phyloP scores from a whole-genome alignment of 768 basidiomycete genomes.

The Sarcodon sp. region DNA sequence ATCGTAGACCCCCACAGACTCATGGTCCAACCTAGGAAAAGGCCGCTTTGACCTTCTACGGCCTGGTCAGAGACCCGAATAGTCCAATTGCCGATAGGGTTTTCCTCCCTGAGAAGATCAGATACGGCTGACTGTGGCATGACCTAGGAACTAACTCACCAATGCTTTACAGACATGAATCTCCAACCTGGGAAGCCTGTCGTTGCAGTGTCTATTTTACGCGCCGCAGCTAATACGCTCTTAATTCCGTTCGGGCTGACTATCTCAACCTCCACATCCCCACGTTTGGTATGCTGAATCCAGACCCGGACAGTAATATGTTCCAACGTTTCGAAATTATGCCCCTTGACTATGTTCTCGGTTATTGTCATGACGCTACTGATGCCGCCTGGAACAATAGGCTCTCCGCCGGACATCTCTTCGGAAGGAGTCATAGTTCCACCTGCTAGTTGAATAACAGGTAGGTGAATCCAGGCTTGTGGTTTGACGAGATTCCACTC shows the following conservation, averaged over 20 bases:
- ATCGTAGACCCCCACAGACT: constrained; percentile 83
- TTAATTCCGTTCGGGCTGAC: constrained; percentile 74
- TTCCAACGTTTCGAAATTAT: constrained; percentile 83
- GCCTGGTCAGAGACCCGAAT: constrained; percentile 75
- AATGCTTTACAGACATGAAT: constrained; percentile 98
- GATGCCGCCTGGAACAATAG: constrained; percentile 56
- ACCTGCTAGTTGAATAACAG: constrained; percentile 51
- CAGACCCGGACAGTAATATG: constrained; percentile 89
- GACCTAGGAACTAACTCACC: constrained; percentile 35
- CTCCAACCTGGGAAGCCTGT: constrained; percentile 88
- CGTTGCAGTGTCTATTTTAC: constrained; percentile 47
- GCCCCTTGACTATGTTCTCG: constrained; percentile 44
- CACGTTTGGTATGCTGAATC: constrained; percentile 78
- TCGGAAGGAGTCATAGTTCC: constrained; percentile 43
- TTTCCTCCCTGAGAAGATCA: constrained; percentile 64
- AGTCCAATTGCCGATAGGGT: constrained; percentile 84
- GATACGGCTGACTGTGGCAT: not conserved
- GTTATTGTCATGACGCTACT: constrained; percentile 53
- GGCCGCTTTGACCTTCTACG: constrained; percentile 39
- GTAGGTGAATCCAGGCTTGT: constrained; percentile 79
- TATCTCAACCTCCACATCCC: constrained; percentile 89
- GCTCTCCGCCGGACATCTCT: constrained; percentile 47
- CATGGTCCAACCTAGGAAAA: constrained; percentile 86
- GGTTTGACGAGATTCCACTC: constrained; percentile 85
- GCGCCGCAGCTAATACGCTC: constrained; percentile 69